Base-by-base conservation (phyloP, 306 rosid genomes). In the Lotus japonicus region DNA sequence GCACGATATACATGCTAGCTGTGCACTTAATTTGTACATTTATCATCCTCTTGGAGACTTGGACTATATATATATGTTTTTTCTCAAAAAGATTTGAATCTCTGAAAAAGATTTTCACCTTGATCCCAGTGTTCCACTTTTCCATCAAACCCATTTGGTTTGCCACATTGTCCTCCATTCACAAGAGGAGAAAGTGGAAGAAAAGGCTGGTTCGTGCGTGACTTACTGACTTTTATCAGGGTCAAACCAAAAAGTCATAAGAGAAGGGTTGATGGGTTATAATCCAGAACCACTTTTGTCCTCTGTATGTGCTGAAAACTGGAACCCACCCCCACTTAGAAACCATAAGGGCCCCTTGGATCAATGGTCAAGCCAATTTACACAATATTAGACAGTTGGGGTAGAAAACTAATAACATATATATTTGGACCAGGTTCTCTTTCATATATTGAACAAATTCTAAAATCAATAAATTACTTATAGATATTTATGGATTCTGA, bases 201-300 rank as follows among this genome's bases (percentile, higher is more conserved):
- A 86, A 80, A 88, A 86, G 82, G 82, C 83, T 73, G 89, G 82
- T 75, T 68, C 53, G 57, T 76, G 80, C 23, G 68, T 41, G 63
- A 76, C 9, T 50, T 60, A 38, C 49, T 61, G 17, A 62, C 91
- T 86, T 31, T 86, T 86, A 76, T 77, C 85, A 76, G 81, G 77
- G 92, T 86, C 92, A 86, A 85, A 86, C 88, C 88, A 45, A 61
- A 66, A 82, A 84, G 82, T 80, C 88, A 85, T 45, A 70, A 75
- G 60, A 69, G 5, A 64, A 69, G 58, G 59, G 66, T 57, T 78
- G 73, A 78, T 35, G 53, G 68, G 79, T 69, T 68, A 57, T 56
- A 76, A 78, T 57, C 60, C 68, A 62, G 46, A 68, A 66, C 55
- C 26, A 52, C 61, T 33, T 64, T 74, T 80, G 76, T 69, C 78